Evolutionary conservation across 139 green algal genomes (phyloP), one percentile per base, ranked within the genome.

Genomic region (Nannochloris sp.): DNA sequence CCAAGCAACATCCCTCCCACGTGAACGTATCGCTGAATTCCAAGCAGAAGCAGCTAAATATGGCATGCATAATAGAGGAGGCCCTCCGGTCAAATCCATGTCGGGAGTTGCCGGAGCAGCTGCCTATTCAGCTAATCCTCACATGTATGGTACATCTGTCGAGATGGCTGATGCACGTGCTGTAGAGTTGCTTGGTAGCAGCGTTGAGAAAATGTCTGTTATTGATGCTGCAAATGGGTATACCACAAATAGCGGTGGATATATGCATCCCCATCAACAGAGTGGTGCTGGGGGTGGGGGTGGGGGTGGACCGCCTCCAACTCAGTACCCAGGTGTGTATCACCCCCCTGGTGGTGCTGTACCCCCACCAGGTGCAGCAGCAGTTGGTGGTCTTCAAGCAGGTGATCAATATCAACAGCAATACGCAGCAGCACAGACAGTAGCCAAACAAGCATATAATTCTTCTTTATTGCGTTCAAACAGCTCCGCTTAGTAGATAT

Each of bases 11-110:
- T 76, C 54, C 14, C 66, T 90, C 44, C 83, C 83, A 4, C 70
- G 81, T 23, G 82, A 90, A 68, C 65, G 82, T 6, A 73, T 86
- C 29, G 58, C 67, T 35, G 82, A 90, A 54, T 89, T 87, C 60
- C 77, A 85, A 61, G 64, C 48, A 8, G 83, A 90, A 68, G 83
- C 80, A 0, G 42, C 51, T 27, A 72, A 72, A 45, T 77, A 73
- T 51, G 67, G 63, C 29, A 64, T n/a, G 12, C 27, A 24, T 25
- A 38, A 38, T 12, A 38, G n/a, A 0, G 29, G 4, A 60, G 9
- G 14, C 35, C 24, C 38, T 19, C 30, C 32, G 12, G 10, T 14
- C 27, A 35, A 66, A 19, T 30, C 39, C 60, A 66, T 66, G 60
- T 66, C 60, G 31, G 53, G 37, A 14, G 54, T 42, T 32, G n/a